These are phyloP conservation scores for Plantago coronopus DNA, from an alignment of 305 asterid genomes.

Conservation along the genomic window DNA sequence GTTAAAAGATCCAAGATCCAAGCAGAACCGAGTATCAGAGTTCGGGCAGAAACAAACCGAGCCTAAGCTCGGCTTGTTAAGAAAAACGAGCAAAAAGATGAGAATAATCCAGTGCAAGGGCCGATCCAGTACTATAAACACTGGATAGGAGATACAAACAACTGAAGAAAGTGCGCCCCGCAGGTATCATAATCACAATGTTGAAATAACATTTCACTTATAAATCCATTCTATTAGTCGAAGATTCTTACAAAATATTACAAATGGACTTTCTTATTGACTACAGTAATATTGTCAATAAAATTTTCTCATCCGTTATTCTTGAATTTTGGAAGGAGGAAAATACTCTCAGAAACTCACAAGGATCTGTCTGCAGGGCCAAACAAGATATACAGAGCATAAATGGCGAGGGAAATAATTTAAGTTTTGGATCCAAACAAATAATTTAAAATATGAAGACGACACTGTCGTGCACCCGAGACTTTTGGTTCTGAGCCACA, in stretches of 20 bases:
- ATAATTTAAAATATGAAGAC: conserved; percentile 71
- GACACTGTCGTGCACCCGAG: conserved; percentile 91
- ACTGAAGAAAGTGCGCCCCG: too few species aligned
- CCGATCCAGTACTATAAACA: too few species aligned
- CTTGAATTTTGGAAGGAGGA: conserved; percentile 20
- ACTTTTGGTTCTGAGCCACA: conserved; percentile 96
- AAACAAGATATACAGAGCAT: conserved; percentile 27
- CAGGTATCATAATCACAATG: too few species aligned
- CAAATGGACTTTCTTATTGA: not conserved
- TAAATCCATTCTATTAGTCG: not conserved
- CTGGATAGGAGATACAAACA: too few species aligned
- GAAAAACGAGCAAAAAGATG: too few species aligned
- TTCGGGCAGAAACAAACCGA: too few species aligned
- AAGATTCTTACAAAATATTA: not conserved
- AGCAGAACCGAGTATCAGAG: too few species aligned
- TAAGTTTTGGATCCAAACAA: not conserved
- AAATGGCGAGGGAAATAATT: conserved; percentile 2
- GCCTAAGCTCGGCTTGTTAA: too few species aligned
- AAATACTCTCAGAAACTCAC: conserved; percentile 25
- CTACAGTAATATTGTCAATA: conserved; percentile 14
- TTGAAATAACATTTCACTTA: not conserved
- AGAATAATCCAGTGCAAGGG: too few species aligned
- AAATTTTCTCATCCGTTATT: conserved; percentile 25
- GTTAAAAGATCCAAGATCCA: too few species aligned
- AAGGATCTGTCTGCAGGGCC: conserved; percentile 17